Conservation (phyloP, 2,329 filamentous ascomycete genomes). For the Hypoxylon sp. region DNA sequence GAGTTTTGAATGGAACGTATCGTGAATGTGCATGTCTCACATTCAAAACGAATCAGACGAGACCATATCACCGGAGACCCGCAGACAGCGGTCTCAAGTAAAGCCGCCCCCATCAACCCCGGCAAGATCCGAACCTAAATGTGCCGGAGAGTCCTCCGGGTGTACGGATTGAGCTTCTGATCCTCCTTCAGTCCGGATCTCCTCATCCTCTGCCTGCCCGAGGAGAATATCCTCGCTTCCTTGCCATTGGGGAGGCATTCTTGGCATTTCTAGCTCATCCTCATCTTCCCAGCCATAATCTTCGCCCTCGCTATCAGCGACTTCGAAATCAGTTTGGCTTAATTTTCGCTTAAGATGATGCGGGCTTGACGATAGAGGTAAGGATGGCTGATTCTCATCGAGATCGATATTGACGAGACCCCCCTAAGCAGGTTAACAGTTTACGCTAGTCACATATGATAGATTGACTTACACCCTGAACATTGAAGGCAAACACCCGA, state of each 20-base stretch:
- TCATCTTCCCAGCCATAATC: slow-evolving; percentile 81
- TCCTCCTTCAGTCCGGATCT: slow-evolving; percentile 56
- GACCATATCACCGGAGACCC: slow-evolving; percentile 29
- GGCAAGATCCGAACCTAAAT: slow-evolving; percentile 37
- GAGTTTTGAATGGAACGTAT: slow-evolving; percentile 33
- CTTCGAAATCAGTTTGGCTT: slow-evolving; percentile 70
- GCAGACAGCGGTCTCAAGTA: slow-evolving; percentile 33
- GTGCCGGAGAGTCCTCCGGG: slow-evolving; percentile 27
- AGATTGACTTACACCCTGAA: slow-evolving; percentile 61
- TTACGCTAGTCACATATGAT: slow-evolving; percentile 12
- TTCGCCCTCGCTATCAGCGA: slow-evolving; percentile 75
- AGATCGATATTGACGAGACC: slow-evolving; percentile 61
- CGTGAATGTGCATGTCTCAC: slow-evolving; percentile 29
- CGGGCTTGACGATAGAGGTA: slow-evolving; percentile 55
- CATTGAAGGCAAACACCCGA: slow-evolving; percentile 64
- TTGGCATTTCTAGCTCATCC: slow-evolving; percentile 72
- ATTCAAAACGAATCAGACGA: slow-evolving; percentile 28
- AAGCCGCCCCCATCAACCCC: slow-evolving; percentile 29
- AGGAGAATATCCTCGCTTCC: slow-evolving; percentile 75
- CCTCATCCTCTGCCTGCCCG: slow-evolving; percentile 61
- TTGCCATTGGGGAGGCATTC: slow-evolving; percentile 76
- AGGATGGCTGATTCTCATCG: slow-evolving; percentile 57
- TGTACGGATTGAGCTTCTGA: slow-evolving; percentile 38
- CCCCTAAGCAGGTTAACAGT: slow-evolving; percentile 55
- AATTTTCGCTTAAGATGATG: slow-evolving; percentile 75